Base-by-base conservation (phyloP, 2,329 filamentous ascomycete genomes). In the Aspergillus eucalypticola region DNA sequence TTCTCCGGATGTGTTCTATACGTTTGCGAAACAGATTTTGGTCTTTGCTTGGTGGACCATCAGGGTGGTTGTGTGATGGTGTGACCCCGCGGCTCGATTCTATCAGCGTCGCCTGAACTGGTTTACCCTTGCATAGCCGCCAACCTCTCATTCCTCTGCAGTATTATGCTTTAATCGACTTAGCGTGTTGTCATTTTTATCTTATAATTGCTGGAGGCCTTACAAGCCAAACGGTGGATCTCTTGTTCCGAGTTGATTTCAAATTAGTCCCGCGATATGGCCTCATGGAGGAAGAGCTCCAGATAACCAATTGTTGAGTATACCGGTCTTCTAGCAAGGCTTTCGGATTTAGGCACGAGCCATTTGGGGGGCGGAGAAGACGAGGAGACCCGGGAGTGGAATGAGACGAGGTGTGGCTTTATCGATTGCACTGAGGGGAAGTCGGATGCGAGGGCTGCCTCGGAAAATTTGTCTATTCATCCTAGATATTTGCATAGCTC, bases 401-500 rank as follows among this genome's bases (percentile, higher is more conserved):
- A 54, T 35, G 25, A 48, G 51, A 64, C 32, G 41, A 54, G 25
- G 32, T 51, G 42, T 53, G 41, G 44, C 39, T 53, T 62, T 35
- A 56, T 55, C 54, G 39, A 58, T 60, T 54, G 58, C 58, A 54
- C 61, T 29, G 55, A 54, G 59, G 53, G 60, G 56, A 60, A 48
- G 23, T 52, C 41, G 41, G 55, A 62, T 48, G 52, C 51, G 54
- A 58, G 42, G 55, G 52, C 35, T 60, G 52, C 46, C 56, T 51
- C 46, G 54, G 60, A 58, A 64, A 63, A 65, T 65, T 64, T 67
- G 67, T 64, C 51, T 58, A 59, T 64, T 61, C 61, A 54, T 62
- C 54, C 64, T 69, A 69, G 62, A 67, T 68, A 62, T 57, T 63
- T 64, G 62, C 66, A 68, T 69, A 64, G 49, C 57, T 64, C 63